phyloP scores from a whole-genome alignment of 257 asterid genomes.

The Verbascum thapsus region DNA sequence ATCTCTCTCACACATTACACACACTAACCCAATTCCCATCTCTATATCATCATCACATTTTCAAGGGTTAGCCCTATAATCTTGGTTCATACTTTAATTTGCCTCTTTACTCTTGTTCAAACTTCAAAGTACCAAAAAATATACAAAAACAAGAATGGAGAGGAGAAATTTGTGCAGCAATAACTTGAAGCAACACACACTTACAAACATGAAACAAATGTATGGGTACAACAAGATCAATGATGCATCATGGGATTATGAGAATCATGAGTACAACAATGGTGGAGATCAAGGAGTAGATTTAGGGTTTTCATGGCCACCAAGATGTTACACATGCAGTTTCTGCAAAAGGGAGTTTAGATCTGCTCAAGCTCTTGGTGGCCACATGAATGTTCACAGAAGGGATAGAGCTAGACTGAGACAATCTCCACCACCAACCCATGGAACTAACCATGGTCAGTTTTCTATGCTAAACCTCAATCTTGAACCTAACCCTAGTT shows the following conservation, averaged over 20 bases:
- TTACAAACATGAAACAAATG: conserved; percentile 35
- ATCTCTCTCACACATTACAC: conserved; percentile 28
- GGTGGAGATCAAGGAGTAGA: conserved; percentile 46
- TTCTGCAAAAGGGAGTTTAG: conserved; percentile 89
- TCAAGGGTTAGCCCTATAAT: not conserved
- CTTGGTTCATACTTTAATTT: too few relatives aligned
- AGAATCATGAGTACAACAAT: not conserved
- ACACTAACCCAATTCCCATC: conserved; percentile 14
- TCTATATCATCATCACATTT: conserved; percentile 20
- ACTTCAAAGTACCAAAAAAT: too few relatives aligned
- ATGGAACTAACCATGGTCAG: conserved; percentile 11
- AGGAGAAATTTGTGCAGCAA: conserved; percentile 24
- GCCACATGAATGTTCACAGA: conserved; percentile 96
- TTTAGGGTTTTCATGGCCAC: conserved; percentile 82
- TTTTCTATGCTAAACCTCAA: conserved; percentile 45
- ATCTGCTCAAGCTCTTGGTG: conserved; percentile 97
- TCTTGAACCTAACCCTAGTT: conserved; percentile 59
- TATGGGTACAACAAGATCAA: conserved; percentile 39
- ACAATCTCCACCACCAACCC: conserved; percentile 47
- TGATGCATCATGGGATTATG: conserved; percentile 36
- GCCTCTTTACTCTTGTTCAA: not conserved
- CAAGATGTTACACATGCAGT: conserved; percentile 77
- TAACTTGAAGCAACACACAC: conserved; percentile 26
- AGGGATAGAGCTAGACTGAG: conserved; percentile 77
- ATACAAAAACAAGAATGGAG: conserved; percentile 30